These are phyloP conservation scores for Rusavskia elegans DNA, from an alignment of 495 filamentous ascomycete species.

Conservation along the genomic window DNA sequence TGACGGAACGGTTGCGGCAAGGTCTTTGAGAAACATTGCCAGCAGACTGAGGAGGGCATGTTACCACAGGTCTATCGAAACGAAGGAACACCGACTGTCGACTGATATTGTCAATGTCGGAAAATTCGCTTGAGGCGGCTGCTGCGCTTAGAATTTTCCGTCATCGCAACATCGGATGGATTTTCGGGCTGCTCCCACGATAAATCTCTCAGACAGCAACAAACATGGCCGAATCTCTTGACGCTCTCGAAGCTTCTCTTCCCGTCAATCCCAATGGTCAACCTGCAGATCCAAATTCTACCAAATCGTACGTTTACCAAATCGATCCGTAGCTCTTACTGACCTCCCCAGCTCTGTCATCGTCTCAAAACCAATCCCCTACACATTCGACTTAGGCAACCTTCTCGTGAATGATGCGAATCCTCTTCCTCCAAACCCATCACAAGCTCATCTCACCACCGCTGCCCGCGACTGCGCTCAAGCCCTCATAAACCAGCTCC, in stretches of 20 bases:
- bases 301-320: background rate
- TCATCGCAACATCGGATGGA: too few species aligned
- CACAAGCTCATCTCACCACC: slow-evolving; percentile 39
- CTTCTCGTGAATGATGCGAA: slow-evolving; percentile 71
- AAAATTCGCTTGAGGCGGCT: background rate
- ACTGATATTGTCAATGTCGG: too few species aligned
- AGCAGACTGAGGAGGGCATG: slow-evolving; percentile 57
- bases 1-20: slow-evolving; percentile 56
- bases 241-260: background rate
- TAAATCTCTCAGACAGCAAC: too few species aligned
- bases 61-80: slow-evolving; percentile 4
- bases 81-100: too few species aligned
- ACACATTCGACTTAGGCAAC: slow-evolving; percentile 83
- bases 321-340: background rate
- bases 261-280: background rate
- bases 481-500: slow-evolving; percentile 73
- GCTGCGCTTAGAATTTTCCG: background rate
- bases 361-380: slow-evolving; percentile 69
- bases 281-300: background rate
- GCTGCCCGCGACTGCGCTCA: slow-evolving; percentile 78
- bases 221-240: background rate
- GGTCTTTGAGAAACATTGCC: slow-evolving; percentile 24
- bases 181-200: too few species aligned
- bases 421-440: slow-evolving; percentile 39
- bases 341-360: slow-evolving; percentile 33